Base-by-base conservation (phyloP, 495 filamentous ascomycete species). In the Penicillium crystallinum region DNA sequence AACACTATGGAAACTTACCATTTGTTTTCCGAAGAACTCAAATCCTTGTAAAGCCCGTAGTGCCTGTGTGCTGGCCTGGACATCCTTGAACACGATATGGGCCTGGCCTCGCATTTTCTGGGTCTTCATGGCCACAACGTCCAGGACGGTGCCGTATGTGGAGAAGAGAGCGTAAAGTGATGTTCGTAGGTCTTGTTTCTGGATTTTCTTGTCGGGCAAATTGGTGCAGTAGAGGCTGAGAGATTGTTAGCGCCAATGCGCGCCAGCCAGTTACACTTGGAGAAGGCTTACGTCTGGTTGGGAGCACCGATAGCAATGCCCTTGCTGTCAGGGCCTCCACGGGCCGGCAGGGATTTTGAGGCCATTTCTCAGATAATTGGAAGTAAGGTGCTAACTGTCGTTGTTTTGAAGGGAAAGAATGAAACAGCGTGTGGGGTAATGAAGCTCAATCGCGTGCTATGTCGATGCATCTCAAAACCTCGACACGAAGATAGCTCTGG, bases 21-120 rank as follows among this genome's bases (percentile, higher is more conserved):
- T 86, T 51, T 91, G 80, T 57, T 83, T 86, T 25, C 92, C 93
- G 53, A 91, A 86, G 58, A 97, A 88, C 14, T 92, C 82, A 58
- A 91, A 88, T 0, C 89, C 90, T 57, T 97, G 86, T 22, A 96
- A 73, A 25, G 88, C 82, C 48, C 91, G 77, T 84, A 97, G 86
- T 2, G 93, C 93, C 62, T 95, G 88, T 27, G 91, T 93, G 39
- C 89, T 90, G 3, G 85, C 80, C 51, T 92, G 85, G 11, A 91
- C 73, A 64, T 99, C 93, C 52, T 87, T 82, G 67, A 89, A 97
- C 3, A 91, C 88, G 40, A 99, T 76, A 63, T 97, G 91, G 45
- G 93, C 95, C 67, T 97, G 93, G 2, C 93, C 93, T 31, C 95
- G 87, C 87, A 96, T 91, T 71, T 90, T 91, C 60, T 74, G 75